Evolutionary conservation across 2,329 filamentous ascomycete genomes (phyloP), one percentile per base, ranked within the genome.

Genomic region (Cadophora gregata): DNA sequence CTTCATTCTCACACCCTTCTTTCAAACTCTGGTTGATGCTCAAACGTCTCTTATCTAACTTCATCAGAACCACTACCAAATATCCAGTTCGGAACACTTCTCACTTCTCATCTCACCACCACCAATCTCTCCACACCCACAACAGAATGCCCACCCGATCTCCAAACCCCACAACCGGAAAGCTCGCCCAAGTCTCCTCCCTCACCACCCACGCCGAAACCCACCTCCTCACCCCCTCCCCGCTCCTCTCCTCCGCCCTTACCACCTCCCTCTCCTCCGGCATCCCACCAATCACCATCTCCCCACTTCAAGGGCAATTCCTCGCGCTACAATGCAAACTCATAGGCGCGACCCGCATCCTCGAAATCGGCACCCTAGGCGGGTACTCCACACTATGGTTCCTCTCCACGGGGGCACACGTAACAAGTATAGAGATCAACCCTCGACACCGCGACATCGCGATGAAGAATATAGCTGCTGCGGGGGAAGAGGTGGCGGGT

Each of bases 311-410:
- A 51, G 80, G 79, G 33, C 78, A 80, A 63, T 78, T 77, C 56
- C 74, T 83, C 9, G 75, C 79, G 12, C 70, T 83, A 16, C 80
- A 81, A 53, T 76, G 76, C 60, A 76, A 77, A 55, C 67, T 80
- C 38, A 75, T 77, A 0, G 69, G 73, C 25, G 79, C 78, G 45
- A 78, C 78, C 62, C 71, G 75, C 4, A 77, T 83, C 2, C 81
- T 88, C 42, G 85, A 88, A 72, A 77, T 88, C 58, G 85, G 85
- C 27, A 86, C 84, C 0, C 74, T 88, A 29, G 85, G 85, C 14
- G 85, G 81, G 8, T 87, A 85, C 74, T 81, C 80, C 0, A 80
- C 82, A 16, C 83, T 86, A 63, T 87, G 82, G 79, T 78, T 88
- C 59, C 84, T 70, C 2, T 75, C 72, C 62, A 66, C 76, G 3